Conservation (phyloP, 805 yeast genomes). For the Isabelozyma pseudorhagii region DNA sequence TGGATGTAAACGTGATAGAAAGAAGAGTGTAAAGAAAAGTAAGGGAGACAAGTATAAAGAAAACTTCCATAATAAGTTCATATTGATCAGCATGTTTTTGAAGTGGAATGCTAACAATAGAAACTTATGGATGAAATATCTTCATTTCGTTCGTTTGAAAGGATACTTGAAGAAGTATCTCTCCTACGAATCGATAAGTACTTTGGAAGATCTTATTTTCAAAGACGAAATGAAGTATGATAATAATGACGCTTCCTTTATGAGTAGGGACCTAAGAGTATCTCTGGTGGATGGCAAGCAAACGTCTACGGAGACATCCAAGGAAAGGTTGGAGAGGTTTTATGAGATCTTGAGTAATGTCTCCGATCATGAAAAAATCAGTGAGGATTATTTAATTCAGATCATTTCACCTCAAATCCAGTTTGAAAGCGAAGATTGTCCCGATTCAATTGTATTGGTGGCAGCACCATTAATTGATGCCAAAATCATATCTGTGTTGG, state of each 20-base stretch:
- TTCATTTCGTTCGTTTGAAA: constrained; percentile 33
- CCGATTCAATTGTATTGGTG: constrained; percentile 61
- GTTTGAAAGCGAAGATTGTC: constrained; percentile 33
- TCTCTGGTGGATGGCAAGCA: background rate
- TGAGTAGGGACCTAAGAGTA: background rate
- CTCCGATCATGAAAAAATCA: constrained; percentile 16
- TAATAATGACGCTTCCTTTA: constrained; percentile 16
- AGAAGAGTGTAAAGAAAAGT: background rate
- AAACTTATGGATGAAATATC: constrained; percentile 29
- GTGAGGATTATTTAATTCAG: constrained; percentile 40
- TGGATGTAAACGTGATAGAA: constrained; percentile 1
- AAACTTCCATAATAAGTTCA: constrained; percentile 36
- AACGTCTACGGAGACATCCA: constrained; percentile 4
- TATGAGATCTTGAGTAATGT: constrained; percentile 26
- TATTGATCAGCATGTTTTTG: constrained; percentile 35
- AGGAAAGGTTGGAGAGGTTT: constrained; percentile 26
- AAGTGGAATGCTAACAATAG: constrained; percentile 41
- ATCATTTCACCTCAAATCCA: constrained; percentile 44
- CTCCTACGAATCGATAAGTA: constrained; percentile 31
- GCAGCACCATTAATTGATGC: constrained; percentile 70
- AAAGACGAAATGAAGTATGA: constrained; percentile 4
- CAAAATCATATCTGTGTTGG: constrained; percentile 63
- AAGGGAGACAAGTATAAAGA: constrained; percentile 1
- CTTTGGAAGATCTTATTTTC: constrained; percentile 31
- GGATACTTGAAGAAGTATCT: constrained; percentile 25